phyloP scores from a whole-genome alignment of 192 early-diverging fungal species.

The Lobulomyces angularis region DNA sequence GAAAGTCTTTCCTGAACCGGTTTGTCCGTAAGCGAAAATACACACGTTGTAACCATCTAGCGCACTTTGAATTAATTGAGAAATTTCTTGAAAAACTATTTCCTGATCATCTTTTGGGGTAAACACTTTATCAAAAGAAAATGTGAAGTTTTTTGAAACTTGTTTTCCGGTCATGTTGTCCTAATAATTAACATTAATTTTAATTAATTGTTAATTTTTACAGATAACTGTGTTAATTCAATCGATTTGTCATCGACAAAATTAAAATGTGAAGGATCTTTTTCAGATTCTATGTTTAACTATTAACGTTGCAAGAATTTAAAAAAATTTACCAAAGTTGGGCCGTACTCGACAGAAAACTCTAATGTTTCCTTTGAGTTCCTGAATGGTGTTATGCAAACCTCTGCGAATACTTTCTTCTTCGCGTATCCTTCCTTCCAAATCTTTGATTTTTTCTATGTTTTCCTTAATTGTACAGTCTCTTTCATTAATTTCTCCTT shows the following conservation, averaged over 20 bases:
- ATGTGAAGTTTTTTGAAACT: slow-evolving; percentile 51
- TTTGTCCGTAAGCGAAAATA: slow-evolving; percentile 98
- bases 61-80: slow-evolving; percentile 87
- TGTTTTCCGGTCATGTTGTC: slow-evolving; percentile 34
- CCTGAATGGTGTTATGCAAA: slow-evolving; percentile 86
- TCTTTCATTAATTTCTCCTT: slow-evolving; percentile 36
- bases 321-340: slow-evolving; percentile 22
- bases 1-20: slow-evolving; percentile 72
- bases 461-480: slow-evolving; percentile 23
- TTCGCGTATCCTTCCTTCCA: slow-evolving; percentile 52
- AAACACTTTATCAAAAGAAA: slow-evolving; percentile 83
- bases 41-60: slow-evolving; percentile 94
- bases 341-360: slow-evolving; percentile 94
- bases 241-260: slow-evolving; percentile 58
- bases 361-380: slow-evolving; percentile 93
- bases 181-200: slow-evolving; percentile 6
- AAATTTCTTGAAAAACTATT: slow-evolving; percentile 87
- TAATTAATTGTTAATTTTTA: slow-evolving; percentile 14
- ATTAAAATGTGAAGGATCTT: slow-evolving; percentile 26
- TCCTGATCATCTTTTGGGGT: slow-evolving; percentile 51
- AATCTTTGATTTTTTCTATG: slow-evolving; percentile 21
- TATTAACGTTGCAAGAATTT: slow-evolving; percentile 1
- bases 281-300: slow-evolving; percentile 11
- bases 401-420: slow-evolving; percentile 69
- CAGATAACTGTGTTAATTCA: slow-evolving; percentile 53